A percentile compares a stretch with the other conserved stretches of the same genome.
These are phyloP conservation scores for Aspergillus leporis DNA, from an alignment of 495 filamentous ascomycete species.

Conservation along the genomic window DNA sequence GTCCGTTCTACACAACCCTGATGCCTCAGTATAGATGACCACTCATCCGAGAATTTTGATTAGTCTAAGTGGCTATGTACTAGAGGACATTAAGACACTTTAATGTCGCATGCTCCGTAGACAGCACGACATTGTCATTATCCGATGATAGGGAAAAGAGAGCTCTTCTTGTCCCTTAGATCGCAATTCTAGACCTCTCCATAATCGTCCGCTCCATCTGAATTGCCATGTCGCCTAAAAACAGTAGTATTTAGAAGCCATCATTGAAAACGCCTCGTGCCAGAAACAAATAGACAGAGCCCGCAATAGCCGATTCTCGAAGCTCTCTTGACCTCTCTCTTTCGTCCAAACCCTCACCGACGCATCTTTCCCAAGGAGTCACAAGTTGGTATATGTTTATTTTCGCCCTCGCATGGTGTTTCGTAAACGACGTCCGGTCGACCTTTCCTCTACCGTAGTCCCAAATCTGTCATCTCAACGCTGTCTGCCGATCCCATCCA, in stretches of 20 bases:
- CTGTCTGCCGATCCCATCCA: slow-evolving; percentile 72
- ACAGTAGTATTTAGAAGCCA: slow-evolving; percentile 20
- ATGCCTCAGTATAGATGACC: background rate
- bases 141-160: slow-evolving; percentile 2
- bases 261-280: slow-evolving; percentile 21
- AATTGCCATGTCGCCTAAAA: slow-evolving; percentile 11
- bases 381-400: slow-evolving; percentile 16
- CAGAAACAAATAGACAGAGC: slow-evolving; percentile 19
- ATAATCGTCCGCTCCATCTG: slow-evolving; percentile 5
- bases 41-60: slow-evolving; percentile 10
- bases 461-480: slow-evolving; percentile 58
- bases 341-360: slow-evolving; percentile 6
- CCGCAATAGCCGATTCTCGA: slow-evolving; percentile 11
- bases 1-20: too few relatives aligned
- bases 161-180: background rate
- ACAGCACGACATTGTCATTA: slow-evolving; percentile 8
- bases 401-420: slow-evolving; percentile 9
- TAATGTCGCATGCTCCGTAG: slow-evolving; percentile 9
- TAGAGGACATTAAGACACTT: slow-evolving; percentile 12
- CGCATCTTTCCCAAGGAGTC: slow-evolving; percentile 11
- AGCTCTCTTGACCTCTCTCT: slow-evolving; percentile 3
- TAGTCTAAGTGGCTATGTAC: slow-evolving; percentile 14
- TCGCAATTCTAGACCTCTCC: slow-evolving; percentile 8
- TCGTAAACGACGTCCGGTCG: slow-evolving; percentile 13
- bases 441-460: slow-evolving; percentile 37